Evolutionary conservation across 805 yeast genomes (phyloP), one percentile per base, ranked within the genome.

Genomic region (Blastobotrys parvus): DNA sequence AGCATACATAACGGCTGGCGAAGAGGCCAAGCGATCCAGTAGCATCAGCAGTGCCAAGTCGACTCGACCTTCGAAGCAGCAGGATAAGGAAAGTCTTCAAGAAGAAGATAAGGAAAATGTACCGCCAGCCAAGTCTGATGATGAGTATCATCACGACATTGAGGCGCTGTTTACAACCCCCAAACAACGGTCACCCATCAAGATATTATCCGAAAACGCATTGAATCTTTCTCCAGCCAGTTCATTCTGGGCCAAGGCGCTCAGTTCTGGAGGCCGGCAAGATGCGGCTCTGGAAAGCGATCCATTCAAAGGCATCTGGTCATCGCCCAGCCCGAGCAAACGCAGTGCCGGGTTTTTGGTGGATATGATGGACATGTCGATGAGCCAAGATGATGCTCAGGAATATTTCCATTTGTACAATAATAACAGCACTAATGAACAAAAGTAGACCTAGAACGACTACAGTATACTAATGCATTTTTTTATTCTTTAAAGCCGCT

Each of bases 101-200:
- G 11, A 25, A 7, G 29, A 25, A 8, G 29, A 25, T 25, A 25
- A 25, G 11, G 29, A 25, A 11, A 25, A 25, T 25, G 29, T 25
- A 8, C 29, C 29, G 29, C 29, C 29, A 25, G 29, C 29, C 7
- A 11, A 7, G 10, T 7, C 29, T 25, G 29, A 7, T 25, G 29
- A 7, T 25, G 29, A 8, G 29, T 25, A 7, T 7, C 29, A 25
- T 25, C 29, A 25, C 29, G 10, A 25, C 11, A 25, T 25, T 25
- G 42, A 39, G 20, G 36, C 42, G 16, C 31, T 39, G 20, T 39
- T 39, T 15, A 17, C n/a, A 10, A 20, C 42, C 11, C 42, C 42
- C 4, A 19, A 19, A 6, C 33, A 38, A 16, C 17, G 20, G 23
- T 5, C 23, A 13, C 36, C 35, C 4, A 13, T 31, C n/a, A 31